Evolutionary conservation across 2,329 filamentous ascomycete species (phyloP), one percentile per base, ranked within the genome.

Genomic region (Aspergillus calidoustus): DNA sequence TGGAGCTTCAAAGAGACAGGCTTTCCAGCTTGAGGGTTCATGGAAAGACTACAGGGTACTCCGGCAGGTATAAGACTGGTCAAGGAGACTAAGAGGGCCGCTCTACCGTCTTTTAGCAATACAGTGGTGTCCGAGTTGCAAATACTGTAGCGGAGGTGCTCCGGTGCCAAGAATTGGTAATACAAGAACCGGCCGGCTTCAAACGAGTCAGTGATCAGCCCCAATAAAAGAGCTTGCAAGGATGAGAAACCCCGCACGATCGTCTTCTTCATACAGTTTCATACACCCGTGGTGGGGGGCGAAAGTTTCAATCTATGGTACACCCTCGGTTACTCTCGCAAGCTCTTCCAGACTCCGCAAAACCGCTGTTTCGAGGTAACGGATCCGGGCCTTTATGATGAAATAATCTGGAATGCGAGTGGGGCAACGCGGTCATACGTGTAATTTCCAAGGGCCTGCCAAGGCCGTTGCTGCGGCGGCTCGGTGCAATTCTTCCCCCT

Each of bases 401-500:
- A 11, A 48, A 49, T 56, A 30, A 46, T 22, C 43, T 46, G 13
- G 7, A 48, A 28, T 44, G 17, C 23, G 7, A 31, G 54, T 44
- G 25, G 41, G 34, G 34, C 38, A n/a, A n/a, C 30, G 53, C 9
- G 22, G 28, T 23, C 23, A 28, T 48, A 46, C 54, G 46, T 30
- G 54, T 46, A 49, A 48, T 46, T 46, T 28, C 41, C 53, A 56
- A 46, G 19, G 28, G n/a, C 43, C 34, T 44, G 41, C 38, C 23
- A 23, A n/a, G 7, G 25, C 51, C 31, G 11, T 30, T n/a, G 6
- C 51, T 15, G 22, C 28, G 38, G 51, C 48, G 15, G 25, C 48
- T 51, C 48, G 25, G 48, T 30, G 25, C 48, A 56, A 48, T 52
- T 57, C 19, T 50, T 51, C 54, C 54, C 54, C 30, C 34, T n/a